These are phyloP conservation scores for Cardamine resedifolia DNA, from an alignment of 345 rosid genomes.

Conservation along the genomic window DNA sequence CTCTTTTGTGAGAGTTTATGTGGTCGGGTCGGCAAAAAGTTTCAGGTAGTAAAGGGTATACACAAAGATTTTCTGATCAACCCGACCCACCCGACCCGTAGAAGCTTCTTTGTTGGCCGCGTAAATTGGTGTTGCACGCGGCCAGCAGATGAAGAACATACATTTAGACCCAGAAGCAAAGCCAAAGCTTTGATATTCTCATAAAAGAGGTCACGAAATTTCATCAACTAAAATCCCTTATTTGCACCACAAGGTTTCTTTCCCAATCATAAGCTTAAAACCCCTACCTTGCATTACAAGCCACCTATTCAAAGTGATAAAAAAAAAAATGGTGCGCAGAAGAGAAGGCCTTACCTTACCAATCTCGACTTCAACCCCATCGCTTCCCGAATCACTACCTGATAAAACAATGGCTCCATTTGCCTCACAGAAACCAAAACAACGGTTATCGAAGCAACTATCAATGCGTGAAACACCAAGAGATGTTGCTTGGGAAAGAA, in stretches of 20 bases:
- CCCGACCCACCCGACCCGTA: conserved; percentile 38
- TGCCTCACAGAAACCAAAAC: conserved; percentile 33
- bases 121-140: conserved; percentile 37
- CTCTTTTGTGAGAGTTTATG: conserved; percentile 31
- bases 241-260: conserved; percentile 1
- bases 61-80: conserved; percentile 22
- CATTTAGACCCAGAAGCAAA: conserved; percentile 29
- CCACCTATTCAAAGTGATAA: neutral
- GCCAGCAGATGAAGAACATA: conserved; percentile 44
- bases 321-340: conserved; percentile 35
- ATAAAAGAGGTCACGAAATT: neutral
- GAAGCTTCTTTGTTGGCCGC: conserved; percentile 45
- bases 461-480: conserved; percentile 83
- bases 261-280: neutral
- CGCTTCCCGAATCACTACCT: conserved; percentile 35
- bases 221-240: neutral
- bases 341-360: conserved; percentile 35
- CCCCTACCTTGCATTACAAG: conserved; percentile 4
- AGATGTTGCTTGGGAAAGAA: conserved; percentile 84
- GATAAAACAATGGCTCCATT: conserved; percentile 44
- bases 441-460: conserved; percentile 65
- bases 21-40: conserved; percentile 41
- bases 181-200: conserved; percentile 27
- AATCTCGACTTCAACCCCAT: conserved; percentile 38
- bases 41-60: conserved; percentile 10